A percentile compares a stretch with the other conserved stretches of the same genome.
These are phyloP conservation scores for Rhipidocladum racemiflorum DNA, from an alignment of 176 grass and related monocot genomes.

Conservation along the genomic window DNA sequence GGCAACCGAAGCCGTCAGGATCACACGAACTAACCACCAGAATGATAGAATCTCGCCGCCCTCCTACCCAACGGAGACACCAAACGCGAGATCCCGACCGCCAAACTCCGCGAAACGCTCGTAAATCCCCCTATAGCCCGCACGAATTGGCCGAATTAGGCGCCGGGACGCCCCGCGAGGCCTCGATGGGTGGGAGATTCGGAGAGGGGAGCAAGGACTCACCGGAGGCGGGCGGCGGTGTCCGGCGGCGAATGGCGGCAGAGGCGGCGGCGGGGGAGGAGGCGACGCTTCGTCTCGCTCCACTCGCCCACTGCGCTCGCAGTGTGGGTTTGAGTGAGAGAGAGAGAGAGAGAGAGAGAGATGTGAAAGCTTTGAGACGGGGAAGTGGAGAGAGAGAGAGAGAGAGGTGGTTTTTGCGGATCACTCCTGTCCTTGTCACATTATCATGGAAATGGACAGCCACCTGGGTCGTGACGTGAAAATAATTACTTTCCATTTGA, in stretches of 20 bases:
- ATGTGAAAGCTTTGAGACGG: not conserved
- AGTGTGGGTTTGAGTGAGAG: conserved; percentile 5
- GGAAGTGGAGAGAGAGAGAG: not conserved
- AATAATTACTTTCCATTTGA: not conserved
- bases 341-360: not conserved
- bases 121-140: not conserved
- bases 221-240: conserved; percentile 1
- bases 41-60: not conserved
- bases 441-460: conserved; percentile 38
- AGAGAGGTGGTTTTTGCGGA: conserved; percentile 20
- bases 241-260: not conserved
- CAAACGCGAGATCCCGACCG: conserved; percentile 37
- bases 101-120: not conserved
- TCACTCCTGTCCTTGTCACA: conserved; percentile 25
- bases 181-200: not conserved
- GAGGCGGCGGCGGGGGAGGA: not conserved
- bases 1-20: conserved; percentile 2
- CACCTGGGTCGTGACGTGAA: not conserved
- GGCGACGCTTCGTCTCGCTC: conserved; percentile 10
- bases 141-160: not conserved
- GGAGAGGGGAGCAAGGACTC: not conserved
- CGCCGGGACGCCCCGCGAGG: not conserved
- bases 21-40: not conserved
- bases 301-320: conserved; percentile 33
- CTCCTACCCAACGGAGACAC: not conserved